A percentile compares a stretch with the other conserved stretches of the same genome.
Evolutionary conservation across 1,284 basidiomycete genomes (phyloP).

Genomic region (Chalciporus sp.): DNA sequence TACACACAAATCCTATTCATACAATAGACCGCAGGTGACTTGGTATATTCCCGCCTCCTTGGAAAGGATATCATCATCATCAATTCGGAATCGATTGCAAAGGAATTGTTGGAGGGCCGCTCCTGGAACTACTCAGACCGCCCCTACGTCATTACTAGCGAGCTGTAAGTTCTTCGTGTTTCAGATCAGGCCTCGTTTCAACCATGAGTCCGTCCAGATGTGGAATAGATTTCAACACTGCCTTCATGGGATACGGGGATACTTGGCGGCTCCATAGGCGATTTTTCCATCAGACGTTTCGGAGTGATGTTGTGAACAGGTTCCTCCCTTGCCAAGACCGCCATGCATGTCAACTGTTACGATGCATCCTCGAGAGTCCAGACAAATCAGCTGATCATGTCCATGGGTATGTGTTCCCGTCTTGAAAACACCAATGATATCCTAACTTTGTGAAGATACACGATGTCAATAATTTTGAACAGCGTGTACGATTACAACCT

Average conservation of each 20-base stretch:
- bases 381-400: conserved; percentile 32
- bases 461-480: conserved; percentile 28
- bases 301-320: conserved; percentile 23
- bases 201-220: conserved; percentile 36
- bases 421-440: too few relatives aligned
- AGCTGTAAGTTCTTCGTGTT: conserved; percentile 8
- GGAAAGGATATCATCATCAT: conserved; percentile 41
- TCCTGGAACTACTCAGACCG: conserved; percentile 37
- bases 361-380: conserved; percentile 33
- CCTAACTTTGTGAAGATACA: conserved; percentile 16
- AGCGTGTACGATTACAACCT: conserved; percentile 30
- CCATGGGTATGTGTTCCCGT: conserved; percentile 18
- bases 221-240: conserved; percentile 40
- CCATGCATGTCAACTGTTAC: conserved; percentile 37
- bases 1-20: not conserved
- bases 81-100: conserved; percentile 39
- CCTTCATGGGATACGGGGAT: conserved; percentile 41
- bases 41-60: conserved; percentile 32
- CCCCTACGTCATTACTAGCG: conserved; percentile 24
- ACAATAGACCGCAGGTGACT: conserved; percentile 23
- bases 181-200: not conserved
- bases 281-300: conserved; percentile 40
- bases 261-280: conserved; percentile 43
- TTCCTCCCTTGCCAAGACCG: conserved; percentile 35
- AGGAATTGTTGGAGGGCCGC: conserved; percentile 47